Evolutionary conservation across 2,329 filamentous ascomycete species (phyloP).

Genomic region (Exophiala sideris): DNA sequence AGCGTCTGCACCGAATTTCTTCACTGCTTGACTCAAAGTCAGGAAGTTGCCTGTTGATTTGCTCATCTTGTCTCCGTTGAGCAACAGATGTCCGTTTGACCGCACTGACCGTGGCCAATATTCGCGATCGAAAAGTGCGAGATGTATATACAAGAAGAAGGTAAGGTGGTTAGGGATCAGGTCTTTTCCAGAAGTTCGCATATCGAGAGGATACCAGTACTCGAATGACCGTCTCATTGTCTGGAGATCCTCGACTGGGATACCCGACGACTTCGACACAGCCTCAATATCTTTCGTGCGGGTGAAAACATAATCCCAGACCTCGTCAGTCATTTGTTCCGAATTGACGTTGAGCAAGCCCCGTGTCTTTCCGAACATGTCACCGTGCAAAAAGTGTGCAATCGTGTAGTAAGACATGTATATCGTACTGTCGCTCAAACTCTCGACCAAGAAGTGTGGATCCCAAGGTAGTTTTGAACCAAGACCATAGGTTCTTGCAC

Average conservation of each 20-base stretch:
- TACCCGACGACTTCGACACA: slow-evolving; percentile 62
- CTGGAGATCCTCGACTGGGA: slow-evolving; percentile 69
- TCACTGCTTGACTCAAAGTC: slow-evolving; percentile 77
- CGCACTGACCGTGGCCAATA: slow-evolving; percentile 87
- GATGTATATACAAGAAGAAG: slow-evolving; percentile 91
- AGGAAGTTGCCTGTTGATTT: slow-evolving; percentile 98
- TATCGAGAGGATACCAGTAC: slow-evolving; percentile 94
- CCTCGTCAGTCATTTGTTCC: slow-evolving; percentile 88
- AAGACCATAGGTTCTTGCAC: slow-evolving; percentile 83
- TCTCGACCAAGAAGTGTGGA: slow-evolving; percentile 83
- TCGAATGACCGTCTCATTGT: slow-evolving; percentile 87
- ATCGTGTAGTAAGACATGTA: slow-evolving; percentile 68
- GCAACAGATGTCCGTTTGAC: slow-evolving; percentile 85
- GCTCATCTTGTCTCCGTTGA: slow-evolving; percentile 98
- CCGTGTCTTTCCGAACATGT: slow-evolving; percentile 75
- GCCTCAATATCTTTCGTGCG: slow-evolving; percentile 67
- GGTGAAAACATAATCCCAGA: slow-evolving; percentile 94
- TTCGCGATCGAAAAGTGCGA: slow-evolving; percentile 80
- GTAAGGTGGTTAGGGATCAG: slow-evolving; percentile 91
- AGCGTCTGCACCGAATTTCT: slow-evolving; percentile 93
- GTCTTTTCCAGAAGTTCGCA: slow-evolving; percentile 87
- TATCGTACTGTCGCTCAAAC: slow-evolving; percentile 84
- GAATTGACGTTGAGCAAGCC: slow-evolving; percentile 67
- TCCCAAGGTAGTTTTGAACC: slow-evolving; percentile 97
- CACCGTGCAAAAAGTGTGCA: slow-evolving; percentile 67